phyloP scores from a whole-genome alignment of 106 monocot species.

The Allium fistulosum region DNA sequence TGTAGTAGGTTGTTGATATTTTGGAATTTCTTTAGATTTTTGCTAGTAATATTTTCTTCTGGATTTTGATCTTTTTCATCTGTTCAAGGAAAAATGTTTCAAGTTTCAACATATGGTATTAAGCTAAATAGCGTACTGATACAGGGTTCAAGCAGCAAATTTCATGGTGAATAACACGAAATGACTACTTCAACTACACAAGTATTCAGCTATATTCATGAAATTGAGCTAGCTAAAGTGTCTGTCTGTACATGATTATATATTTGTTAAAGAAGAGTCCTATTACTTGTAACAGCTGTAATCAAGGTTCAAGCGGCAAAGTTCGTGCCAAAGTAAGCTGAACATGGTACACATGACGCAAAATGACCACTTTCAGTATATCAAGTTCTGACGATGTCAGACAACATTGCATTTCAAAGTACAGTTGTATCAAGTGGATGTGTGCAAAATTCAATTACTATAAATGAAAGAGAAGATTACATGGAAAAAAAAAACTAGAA shows the following conservation, averaged over 20 bases:
- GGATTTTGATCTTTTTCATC: slow-evolving; percentile 7
- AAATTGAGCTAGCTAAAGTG: neutral
- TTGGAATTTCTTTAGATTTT: slow-evolving; percentile 33
- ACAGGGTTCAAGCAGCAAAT: neutral
- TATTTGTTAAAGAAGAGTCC: too few species aligned
- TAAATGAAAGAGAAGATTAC: neutral
- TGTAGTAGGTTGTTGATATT: slow-evolving; percentile 41
- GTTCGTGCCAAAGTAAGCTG: neutral
- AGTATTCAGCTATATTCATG: neutral
- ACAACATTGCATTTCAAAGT: neutral
- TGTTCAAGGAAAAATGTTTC: neutral
- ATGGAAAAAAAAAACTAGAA: neutral
- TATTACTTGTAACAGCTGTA: neutral
- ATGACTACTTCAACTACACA: neutral
- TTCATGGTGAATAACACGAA: neutral
- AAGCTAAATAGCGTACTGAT: too few species aligned
- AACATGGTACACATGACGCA: neutral
- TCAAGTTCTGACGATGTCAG: neutral
- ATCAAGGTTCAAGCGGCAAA: neutral
- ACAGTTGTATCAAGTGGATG: neutral
- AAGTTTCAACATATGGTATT: too few species aligned
- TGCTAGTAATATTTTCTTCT: slow-evolving; percentile 9
- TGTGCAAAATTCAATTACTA: neutral
- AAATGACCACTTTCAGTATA: neutral
- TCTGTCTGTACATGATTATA: too few species aligned